Evolutionary conservation across 345 rosid genomes (phyloP), one percentile per base, ranked within the genome.

Genomic region (Murraya paniculata): DNA sequence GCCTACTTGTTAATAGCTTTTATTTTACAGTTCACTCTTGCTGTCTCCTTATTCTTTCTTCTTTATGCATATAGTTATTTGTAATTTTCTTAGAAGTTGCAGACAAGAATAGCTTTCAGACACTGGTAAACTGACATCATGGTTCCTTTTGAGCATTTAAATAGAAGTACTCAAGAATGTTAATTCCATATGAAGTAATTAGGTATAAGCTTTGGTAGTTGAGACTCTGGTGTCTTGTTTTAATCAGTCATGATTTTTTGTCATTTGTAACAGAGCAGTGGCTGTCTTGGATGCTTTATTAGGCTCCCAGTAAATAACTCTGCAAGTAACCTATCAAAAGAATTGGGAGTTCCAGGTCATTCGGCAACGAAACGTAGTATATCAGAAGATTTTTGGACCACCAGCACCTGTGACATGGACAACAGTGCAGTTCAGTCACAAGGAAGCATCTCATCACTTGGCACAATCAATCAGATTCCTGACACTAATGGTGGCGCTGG

Each of bases 231-330:
- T 73, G 31, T 48, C 62, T 75, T 65, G 73, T 68, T 50, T 83
- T 73, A 14, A 30, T 69, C 81, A 77, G 58, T 53, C 71, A 10
- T 88, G 84, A 81, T 75, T 78, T 78, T 36, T 64, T 79, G 64
- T 77, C 75, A 79, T 89, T 93, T 89, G 97, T 80, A 88, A 93
- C 95, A 91, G 95, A 87, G 86, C 95, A 91, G 95, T 88, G 92
- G 92, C 87, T 92, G 97, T 81, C 85, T 92, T 85, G 97, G 88
- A 86, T 88, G 95, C 91, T 90, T 72, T 83, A 77, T 82, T 70
- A 83, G 85, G 83, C 81, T 85, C 61, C 76, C 68, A 66, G 61
- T 82, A 74, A 84, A 61, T 68, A 76, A 39, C 45, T 77, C 82
- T 45, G 85, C 59, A 76, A 86, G 76, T 82, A 82, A 83, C 74